Evolutionary conservation across 768 basidiomycete genomes (phyloP), one percentile per base, ranked within the genome.

Genomic region (Rhodotorula sphaerocarpa): DNA sequence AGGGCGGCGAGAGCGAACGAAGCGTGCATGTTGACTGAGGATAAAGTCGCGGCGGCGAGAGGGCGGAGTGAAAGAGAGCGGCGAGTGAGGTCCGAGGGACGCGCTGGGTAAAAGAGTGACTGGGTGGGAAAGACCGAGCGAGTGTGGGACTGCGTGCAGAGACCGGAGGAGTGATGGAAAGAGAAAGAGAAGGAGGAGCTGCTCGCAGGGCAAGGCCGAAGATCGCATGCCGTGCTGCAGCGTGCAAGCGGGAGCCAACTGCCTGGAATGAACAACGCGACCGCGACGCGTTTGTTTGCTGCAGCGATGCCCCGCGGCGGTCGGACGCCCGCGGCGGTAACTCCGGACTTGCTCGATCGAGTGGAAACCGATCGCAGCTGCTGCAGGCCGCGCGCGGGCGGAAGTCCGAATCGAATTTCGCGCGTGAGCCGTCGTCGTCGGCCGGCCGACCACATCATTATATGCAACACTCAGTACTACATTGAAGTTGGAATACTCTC

Each of bases 1-100:
- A 61, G 34, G 39, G 59, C 36, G 28, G 46, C 45, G 52, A 61
- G 34, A n/a, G 36, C 27, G 30, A 61, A 16, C 7, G 46, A 16
- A 36, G 52, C 25, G 46, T 42, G 59, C 53, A 58, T 58, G 41
- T 45, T 46, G 42, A 9, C 10, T 30, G 42, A 39, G 21, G 30
- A 21, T 10, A 27, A n/a, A n/a, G n/a, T n/a, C n/a, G n/a, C n/a
- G n/a, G n/a, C n/a, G 6, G 36, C 36, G 34, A 36, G 39, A 7
- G 30, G 30, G 10, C 11, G 31, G 3, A 15, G 31, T 18, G 47
- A 23, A 25, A 3, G 20, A 20, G 31, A 31, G 30, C 3, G 10
- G 48, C 15, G 30, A 25, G 48, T 18, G 27, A 28, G 30, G 48
- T n/a, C n/a, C 31, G 7, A 41, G 25, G 9, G 3, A 3, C 10